Evolutionary conservation across 352 stramenopile species (phyloP).

Genomic region (Pythium volutum): DNA sequence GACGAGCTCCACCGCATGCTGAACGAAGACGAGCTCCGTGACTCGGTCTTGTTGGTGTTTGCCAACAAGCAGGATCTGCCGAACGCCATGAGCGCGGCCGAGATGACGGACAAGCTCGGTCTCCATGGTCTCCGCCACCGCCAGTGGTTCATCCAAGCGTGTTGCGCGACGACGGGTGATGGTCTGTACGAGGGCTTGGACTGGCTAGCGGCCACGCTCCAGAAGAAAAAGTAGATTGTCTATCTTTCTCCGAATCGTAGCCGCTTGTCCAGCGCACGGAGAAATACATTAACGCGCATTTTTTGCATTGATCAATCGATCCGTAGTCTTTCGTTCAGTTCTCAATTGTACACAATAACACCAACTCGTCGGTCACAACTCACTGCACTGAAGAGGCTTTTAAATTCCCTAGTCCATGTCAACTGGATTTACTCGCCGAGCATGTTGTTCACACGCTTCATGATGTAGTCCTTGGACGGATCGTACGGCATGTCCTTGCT

Average conservation of each 20-base stretch:
- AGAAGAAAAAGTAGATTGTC: too few species aligned
- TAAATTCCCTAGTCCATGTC: background rate
- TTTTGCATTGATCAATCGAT: background rate
- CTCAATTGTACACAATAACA: too few species aligned
- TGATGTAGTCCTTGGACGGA: constrained; percentile 98
- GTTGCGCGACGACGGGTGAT: constrained; percentile 95
- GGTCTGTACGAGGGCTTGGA: constrained; percentile 99
- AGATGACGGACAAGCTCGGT: too few species aligned
- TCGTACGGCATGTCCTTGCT: constrained; percentile 96
- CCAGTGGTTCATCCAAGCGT: constrained; percentile 99
- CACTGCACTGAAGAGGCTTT: background rate
- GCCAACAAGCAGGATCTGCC: constrained; percentile 99
- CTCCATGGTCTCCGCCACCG: too few species aligned
- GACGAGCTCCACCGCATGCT: constrained; percentile 98
- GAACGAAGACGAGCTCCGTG: constrained; percentile 98
- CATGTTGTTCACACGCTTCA: constrained; percentile 96
- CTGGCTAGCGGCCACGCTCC: too few species aligned
- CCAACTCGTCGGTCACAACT: background rate
- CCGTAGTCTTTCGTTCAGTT: background rate
- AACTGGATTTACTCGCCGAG: constrained; percentile 56
- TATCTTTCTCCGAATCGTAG: background rate
- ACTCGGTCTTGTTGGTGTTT: constrained; percentile 99
- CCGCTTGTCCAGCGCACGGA: constrained; percentile 17
- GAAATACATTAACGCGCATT: constrained; percentile 27
- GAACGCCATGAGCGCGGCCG: constrained; percentile 96